A percentile compares a stretch with the other conserved stretches of the same genome.
Evolutionary conservation across 192 early-diverging fungal genomes (phyloP).

Genomic region (Phycomyces blakesleeanus): DNA sequence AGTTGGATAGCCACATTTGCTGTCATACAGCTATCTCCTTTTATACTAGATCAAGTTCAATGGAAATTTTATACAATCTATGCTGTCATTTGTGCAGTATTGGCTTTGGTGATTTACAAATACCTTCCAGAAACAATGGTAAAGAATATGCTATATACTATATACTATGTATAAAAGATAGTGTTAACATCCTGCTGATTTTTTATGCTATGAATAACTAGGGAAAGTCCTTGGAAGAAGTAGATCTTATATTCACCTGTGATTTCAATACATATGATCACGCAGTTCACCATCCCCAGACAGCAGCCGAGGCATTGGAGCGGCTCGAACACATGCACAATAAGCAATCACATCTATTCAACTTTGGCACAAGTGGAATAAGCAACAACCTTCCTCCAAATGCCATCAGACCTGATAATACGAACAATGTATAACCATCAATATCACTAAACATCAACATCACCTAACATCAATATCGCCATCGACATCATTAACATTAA

Average conservation of each 20-base stretch:
- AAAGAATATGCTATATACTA: not conserved
- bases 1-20: constrained; percentile 87
- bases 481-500: no score
- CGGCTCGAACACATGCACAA: constrained; percentile 20
- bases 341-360: constrained; percentile 3
- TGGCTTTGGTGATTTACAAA: constrained; percentile 56
- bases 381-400: not conserved
- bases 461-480: no score
- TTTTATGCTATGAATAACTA: no score
- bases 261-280: constrained; percentile 28
- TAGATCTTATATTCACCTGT: constrained; percentile 34
- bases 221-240: constrained; percentile 37
- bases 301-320: constrained; percentile 24
- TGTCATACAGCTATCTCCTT: constrained; percentile 66
- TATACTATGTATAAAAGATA: no score
- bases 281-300: constrained; percentile 28
- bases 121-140: constrained; percentile 81
- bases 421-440: not conserved
- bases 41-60: constrained; percentile 59
- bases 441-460: no score
- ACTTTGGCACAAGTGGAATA: not conserved
- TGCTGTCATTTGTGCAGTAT: constrained; percentile 55
- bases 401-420: not conserved
- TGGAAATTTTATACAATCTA: constrained; percentile 68
- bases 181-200: no score